Evolutionary conservation across 2,329 filamentous ascomycete species (phyloP).

Genomic region (Cryphonectria japonica): DNA sequence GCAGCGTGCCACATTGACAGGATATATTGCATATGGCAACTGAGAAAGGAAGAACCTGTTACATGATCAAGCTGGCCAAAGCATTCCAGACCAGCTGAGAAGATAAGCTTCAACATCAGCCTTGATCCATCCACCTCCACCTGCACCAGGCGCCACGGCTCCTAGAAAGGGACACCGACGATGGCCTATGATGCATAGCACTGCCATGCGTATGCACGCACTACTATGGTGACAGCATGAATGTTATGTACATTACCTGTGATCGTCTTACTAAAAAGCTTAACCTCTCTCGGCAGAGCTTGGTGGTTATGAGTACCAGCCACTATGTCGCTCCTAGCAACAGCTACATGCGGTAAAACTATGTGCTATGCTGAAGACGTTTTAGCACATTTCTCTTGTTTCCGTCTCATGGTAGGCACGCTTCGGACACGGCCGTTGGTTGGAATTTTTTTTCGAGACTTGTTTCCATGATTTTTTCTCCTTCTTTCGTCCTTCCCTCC

Average conservation of each 20-base stretch:
- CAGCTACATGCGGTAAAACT: neutral
- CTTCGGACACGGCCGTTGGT: neutral
- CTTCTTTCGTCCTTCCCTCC: neutral
- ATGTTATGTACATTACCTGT: neutral
- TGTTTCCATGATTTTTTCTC: neutral
- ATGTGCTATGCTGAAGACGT: neutral
- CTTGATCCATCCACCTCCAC: neutral
- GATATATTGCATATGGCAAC: neutral
- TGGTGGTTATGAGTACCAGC: neutral
- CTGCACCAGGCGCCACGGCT: neutral
- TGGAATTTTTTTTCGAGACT: neutral
- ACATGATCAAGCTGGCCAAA: neutral
- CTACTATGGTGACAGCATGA: neutral
- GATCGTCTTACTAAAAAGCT: neutral
- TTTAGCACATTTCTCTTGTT: neutral
- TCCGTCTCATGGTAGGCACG: neutral
- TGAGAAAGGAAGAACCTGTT: neutral
- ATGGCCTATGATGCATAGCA: neutral
- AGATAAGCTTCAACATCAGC: neutral
- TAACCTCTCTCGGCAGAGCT: neutral
- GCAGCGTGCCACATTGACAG: conserved; percentile 14
- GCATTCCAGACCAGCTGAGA: neutral
- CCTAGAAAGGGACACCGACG: conserved; percentile 3
- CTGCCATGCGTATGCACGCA: too few species aligned
- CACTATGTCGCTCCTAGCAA: conserved; percentile 1